Conservation (phyloP, 768 basidiomycete species). For the Suillus cothurnatus region DNA sequence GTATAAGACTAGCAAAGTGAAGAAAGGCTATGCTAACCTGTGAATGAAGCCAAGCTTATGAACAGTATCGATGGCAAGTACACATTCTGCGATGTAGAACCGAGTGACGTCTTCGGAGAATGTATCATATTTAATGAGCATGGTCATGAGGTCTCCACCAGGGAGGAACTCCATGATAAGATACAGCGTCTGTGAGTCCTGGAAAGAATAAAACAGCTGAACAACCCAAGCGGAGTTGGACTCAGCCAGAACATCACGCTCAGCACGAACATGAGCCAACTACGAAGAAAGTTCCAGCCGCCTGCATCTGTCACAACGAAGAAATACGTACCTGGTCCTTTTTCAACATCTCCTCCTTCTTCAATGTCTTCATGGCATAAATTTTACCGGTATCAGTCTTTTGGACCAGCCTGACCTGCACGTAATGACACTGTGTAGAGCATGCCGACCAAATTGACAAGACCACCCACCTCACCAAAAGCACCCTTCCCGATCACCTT, state of each 20-base stretch:
- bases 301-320: background rate
- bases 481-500: slow-evolving; percentile 99
- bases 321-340: slow-evolving; percentile 82
- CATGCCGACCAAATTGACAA: background rate
- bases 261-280: slow-evolving; percentile 97
- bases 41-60: slow-evolving; percentile 98
- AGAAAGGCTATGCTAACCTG: slow-evolving; percentile 53
- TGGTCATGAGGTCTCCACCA: slow-evolving; percentile 98
- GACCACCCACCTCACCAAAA: slow-evolving; percentile 82
- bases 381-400: slow-evolving; percentile 97
- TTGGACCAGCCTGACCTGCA: slow-evolving; percentile 86
- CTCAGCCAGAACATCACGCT: slow-evolving; percentile 95
- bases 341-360: slow-evolving; percentile 98
- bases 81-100: slow-evolving; percentile 99
- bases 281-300: slow-evolving; percentile 32
- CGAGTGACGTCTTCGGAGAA: slow-evolving; percentile 98
- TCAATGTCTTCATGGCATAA: slow-evolving; percentile 97
- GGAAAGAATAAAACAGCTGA: slow-evolving; percentile 97
- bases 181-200: slow-evolving; percentile 90
- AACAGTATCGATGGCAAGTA: slow-evolving; percentile 96
- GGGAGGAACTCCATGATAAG: slow-evolving; percentile 99
- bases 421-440: slow-evolving; percentile 1
- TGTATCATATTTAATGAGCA: slow-evolving; percentile 99
- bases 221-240: slow-evolving; percentile 97
- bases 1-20: background rate